phyloP scores from a whole-genome alignment of 2,329 filamentous ascomycete species.

The Juglanconis juglandina region DNA sequence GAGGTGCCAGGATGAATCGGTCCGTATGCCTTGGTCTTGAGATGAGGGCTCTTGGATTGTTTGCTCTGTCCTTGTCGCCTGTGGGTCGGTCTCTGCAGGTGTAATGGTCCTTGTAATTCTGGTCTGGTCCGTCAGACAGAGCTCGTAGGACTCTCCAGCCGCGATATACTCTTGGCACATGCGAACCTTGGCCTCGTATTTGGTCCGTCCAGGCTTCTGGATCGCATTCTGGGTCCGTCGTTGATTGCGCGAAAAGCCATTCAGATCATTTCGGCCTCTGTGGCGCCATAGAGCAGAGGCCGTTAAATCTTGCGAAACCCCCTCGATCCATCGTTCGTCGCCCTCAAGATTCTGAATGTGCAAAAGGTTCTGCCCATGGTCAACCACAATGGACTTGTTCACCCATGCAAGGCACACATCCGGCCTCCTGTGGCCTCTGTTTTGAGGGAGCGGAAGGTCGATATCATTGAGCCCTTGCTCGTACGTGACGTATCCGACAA shows the following conservation, averaged over 20 bases:
- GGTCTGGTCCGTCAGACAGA: conserved; percentile 78
- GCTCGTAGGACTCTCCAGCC: conserved; percentile 78
- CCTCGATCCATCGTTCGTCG: conserved; percentile 42
- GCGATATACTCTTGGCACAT: conserved; percentile 69
- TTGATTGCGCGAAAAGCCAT: conserved; percentile 21
- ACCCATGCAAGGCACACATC: conserved; percentile 77
- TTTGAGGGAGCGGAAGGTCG: conserved; percentile 36
- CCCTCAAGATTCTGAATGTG: conserved; percentile 64
- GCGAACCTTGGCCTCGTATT: conserved; percentile 65
- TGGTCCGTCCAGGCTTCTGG: conserved; percentile 9
- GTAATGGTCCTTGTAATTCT: conserved; percentile 42
- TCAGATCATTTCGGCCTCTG: conserved; percentile 14
- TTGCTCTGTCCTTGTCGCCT: conserved; percentile 20
- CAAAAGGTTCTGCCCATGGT: conserved; percentile 60
- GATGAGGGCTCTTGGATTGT: conserved; percentile 9
- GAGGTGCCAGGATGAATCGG: conserved; percentile 59
- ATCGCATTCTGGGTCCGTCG: conserved; percentile 24
- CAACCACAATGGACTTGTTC: conserved; percentile 72
- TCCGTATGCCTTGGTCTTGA: background rate
- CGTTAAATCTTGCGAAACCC: conserved; percentile 29
- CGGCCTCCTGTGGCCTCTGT: conserved; percentile 45
- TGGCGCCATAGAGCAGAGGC: conserved; percentile 28
- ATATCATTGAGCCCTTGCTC: conserved; percentile 71
- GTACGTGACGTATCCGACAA: conserved; percentile 82
- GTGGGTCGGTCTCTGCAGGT: conserved; percentile 25